Evolutionary conservation across 768 basidiomycete genomes (phyloP).

Genomic region (Phallus indusiatus): DNA sequence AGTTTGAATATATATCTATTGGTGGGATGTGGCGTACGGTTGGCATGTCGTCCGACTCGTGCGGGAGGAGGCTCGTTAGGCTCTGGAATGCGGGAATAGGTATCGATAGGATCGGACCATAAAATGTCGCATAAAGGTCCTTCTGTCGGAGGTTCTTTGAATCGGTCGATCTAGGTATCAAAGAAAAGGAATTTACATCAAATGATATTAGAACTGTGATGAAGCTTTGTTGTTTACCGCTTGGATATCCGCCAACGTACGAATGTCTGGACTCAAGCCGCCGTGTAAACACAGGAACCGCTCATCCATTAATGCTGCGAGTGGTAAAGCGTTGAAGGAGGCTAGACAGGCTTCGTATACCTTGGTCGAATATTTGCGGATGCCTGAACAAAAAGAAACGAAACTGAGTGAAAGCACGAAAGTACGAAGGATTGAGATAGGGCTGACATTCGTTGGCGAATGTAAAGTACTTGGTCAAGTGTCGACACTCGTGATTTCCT

Average conservation of each 20-base stretch:
- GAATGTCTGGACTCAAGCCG: conserved; percentile 82
- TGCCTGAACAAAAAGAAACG: conserved; percentile 36
- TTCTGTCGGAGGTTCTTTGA: conserved; percentile 85
- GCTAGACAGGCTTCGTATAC: conserved; percentile 91
- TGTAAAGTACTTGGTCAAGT: conserved; percentile 95
- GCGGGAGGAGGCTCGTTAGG: neutral
- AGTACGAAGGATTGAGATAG: neutral
- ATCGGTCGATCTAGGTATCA: conserved; percentile 81
- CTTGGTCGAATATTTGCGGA: conserved; percentile 75
- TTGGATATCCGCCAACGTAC: conserved; percentile 66
- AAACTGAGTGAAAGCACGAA: neutral
- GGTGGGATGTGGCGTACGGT: neutral
- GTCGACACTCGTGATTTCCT: conserved; percentile 95
- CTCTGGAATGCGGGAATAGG: conserved; percentile 34
- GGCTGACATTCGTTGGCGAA: conserved; percentile 91
- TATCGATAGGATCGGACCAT: conserved; percentile 90
- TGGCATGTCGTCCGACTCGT: neutral
- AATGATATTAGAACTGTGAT: neutral
- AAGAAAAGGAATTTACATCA: neutral
- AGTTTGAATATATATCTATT: neutral
- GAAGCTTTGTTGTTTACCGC: conserved; percentile 33
- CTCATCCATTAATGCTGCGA: conserved; percentile 86
- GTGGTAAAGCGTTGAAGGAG: conserved; percentile 83
- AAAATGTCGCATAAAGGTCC: conserved; percentile 91
- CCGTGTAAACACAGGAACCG: conserved; percentile 98